Evolutionary conservation across 768 basidiomycete species (phyloP).

Genomic region (Rhodotorula sphaerocarpa): DNA sequence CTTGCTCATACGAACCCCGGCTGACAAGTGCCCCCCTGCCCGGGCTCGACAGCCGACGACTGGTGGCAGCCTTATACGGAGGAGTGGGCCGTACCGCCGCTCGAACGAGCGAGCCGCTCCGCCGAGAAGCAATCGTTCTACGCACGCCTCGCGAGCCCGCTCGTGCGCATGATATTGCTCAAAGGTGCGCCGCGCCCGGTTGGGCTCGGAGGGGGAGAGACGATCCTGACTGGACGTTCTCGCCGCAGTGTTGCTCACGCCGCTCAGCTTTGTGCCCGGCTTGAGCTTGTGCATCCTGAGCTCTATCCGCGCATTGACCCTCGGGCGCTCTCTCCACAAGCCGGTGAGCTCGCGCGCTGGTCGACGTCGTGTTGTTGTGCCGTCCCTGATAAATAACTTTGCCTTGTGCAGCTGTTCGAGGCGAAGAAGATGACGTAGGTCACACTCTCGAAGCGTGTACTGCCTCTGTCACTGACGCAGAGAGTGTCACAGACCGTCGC

Average conservation of each 20-base stretch:
- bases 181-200: conserved; percentile 21
- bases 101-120: conserved; percentile 32
- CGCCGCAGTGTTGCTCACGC: conserved; percentile 36
- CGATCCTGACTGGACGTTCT: neutral
- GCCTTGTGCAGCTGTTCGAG: conserved; percentile 42
- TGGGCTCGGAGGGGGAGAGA: neutral
- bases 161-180: conserved; percentile 27
- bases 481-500: conserved; percentile 3
- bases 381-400: too few species aligned
- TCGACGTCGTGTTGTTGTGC: neutral
- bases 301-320: conserved; percentile 40
- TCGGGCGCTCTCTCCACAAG: conserved; percentile 43
- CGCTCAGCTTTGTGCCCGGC: conserved; percentile 37
- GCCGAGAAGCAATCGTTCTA: conserved; percentile 33
- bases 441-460: too few species aligned
- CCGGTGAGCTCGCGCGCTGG: conserved; percentile 39
- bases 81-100: conserved; percentile 38
- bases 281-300: conserved; percentile 30
- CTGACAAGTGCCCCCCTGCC: too few species aligned
- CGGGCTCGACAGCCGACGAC: neutral
- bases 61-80: conserved; percentile 39
- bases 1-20: too few species aligned
- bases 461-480: neutral
- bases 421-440: conserved; percentile 44
- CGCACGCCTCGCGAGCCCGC: conserved; percentile 19